Percentiles rank a stretch among this genome's conserved stretches.
phyloP scores from a whole-genome alignment of 148 eudicot species.

The Chenopodium formosanum region DNA sequence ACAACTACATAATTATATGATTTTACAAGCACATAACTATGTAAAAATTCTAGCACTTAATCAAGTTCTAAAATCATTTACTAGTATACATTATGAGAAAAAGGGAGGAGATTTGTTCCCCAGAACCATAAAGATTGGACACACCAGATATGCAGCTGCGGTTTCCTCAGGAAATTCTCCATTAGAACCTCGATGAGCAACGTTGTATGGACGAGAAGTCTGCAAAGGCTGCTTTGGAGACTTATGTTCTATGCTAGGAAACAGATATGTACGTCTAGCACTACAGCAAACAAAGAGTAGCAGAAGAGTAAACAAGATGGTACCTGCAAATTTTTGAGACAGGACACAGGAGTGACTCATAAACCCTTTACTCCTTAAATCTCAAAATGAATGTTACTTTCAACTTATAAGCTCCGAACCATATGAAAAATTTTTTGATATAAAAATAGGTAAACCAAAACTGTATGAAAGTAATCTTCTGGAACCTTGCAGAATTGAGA shows the following conservation, averaged over 20 bases:
- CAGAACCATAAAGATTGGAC: not conserved
- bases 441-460: not conserved
- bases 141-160: slow-evolving; percentile 79
- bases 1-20: slow-evolving; percentile 56
- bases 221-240: slow-evolving; percentile 63
- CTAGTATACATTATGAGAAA: not conserved
- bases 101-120: not conserved
- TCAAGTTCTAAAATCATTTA: not conserved
- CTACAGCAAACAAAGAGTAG: slow-evolving; percentile 50
- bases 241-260: slow-evolving; percentile 55
- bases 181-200: slow-evolving; percentile 97
- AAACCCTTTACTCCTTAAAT: not conserved
- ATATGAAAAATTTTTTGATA: not conserved
- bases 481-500: not conserved
- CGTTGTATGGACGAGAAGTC: slow-evolving; percentile 74
- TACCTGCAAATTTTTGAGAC: slow-evolving; percentile 36
- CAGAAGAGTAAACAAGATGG: slow-evolving; percentile 46
- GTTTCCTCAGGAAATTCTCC: slow-evolving; percentile 98
- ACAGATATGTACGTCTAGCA: slow-evolving; percentile 69
- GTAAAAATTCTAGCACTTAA: not conserved
- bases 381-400: not conserved
- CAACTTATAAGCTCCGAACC: too few relatives aligned
- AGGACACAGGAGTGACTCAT: not conserved
- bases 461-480: not conserved
- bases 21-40: not conserved